These are phyloP conservation scores for Anthracocystis panici-leucophaei DNA, from an alignment of 1,284 basidiomycete genomes.

Conservation along the genomic window DNA sequence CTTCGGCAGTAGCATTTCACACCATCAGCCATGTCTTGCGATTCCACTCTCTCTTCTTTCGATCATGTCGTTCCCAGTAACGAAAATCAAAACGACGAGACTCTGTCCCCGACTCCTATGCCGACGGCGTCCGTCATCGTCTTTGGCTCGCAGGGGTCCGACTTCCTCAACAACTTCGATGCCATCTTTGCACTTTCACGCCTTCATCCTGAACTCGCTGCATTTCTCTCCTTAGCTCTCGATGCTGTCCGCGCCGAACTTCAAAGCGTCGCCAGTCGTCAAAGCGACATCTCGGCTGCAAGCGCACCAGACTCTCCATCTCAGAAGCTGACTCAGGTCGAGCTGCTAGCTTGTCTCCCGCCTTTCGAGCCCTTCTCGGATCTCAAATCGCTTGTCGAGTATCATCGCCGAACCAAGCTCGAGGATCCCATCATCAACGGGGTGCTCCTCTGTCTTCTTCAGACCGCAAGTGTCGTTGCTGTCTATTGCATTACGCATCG, in stretches of 20 bases:
- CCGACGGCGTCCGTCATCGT: conserved; percentile 26
- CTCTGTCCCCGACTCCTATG: neutral
- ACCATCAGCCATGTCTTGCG: conserved; percentile 18
- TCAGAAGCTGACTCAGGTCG: conserved; percentile 18
- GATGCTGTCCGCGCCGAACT: conserved; percentile 33
- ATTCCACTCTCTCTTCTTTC: conserved; percentile 35
- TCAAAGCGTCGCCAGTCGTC: conserved; percentile 30
- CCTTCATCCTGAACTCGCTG: conserved; percentile 21
- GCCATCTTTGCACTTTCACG: conserved; percentile 20
- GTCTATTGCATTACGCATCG: conserved; percentile 15
- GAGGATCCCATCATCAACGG: conserved; percentile 45
- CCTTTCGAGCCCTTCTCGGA: conserved; percentile 34
- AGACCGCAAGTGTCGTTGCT: conserved; percentile 34
- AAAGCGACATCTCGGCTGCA: neutral
- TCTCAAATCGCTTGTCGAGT: conserved; percentile 21
- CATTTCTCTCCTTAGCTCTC: conserved; percentile 37
- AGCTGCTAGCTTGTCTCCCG: conserved; percentile 36
- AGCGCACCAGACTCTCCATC: neutral
- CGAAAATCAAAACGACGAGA: neutral
- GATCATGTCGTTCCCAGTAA: conserved; percentile 15
- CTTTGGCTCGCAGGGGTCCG: conserved; percentile 49
- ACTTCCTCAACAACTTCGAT: conserved; percentile 37
- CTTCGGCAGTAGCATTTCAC: neutral
- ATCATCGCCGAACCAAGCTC: conserved; percentile 25
- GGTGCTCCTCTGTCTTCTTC: conserved; percentile 43